These are phyloP conservation scores for Mucor mucedo DNA, from an alignment of 371 early-diverging fungal species.

Conservation along the genomic window DNA sequence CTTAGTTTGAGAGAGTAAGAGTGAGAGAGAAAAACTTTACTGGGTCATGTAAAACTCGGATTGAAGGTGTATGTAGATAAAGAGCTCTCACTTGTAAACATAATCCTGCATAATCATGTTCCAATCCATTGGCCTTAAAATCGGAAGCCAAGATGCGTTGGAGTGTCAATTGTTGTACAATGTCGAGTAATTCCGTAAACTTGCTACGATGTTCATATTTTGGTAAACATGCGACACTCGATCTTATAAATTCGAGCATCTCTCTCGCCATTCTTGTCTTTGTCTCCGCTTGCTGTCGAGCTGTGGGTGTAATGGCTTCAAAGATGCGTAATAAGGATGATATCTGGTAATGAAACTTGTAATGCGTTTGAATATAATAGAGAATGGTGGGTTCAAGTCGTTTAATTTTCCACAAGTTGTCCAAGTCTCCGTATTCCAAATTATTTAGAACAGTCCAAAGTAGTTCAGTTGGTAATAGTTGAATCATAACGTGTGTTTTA, in stretches of 20 bases:
- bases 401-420: constrained; percentile 16
- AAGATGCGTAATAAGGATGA: constrained; percentile 28
- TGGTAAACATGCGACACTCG: constrained; percentile 31
- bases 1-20: not conserved
- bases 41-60: constrained; percentile 54
- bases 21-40: constrained; percentile 26
- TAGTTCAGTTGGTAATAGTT: constrained; percentile 44
- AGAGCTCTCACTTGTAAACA: constrained; percentile 42
- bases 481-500: not conserved
- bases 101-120: constrained; percentile 45
- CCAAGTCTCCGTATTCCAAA: constrained; percentile 41
- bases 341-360: constrained; percentile 37
- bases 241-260: constrained; percentile 37
- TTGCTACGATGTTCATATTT: constrained; percentile 39
- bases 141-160: constrained; percentile 33
- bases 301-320: constrained; percentile 34
- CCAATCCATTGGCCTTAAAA: constrained; percentile 26
- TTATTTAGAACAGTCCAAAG: constrained; percentile 32
- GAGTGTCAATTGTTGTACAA: constrained; percentile 40
- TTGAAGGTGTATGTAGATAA: constrained; percentile 48
- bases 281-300: constrained; percentile 27
- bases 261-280: constrained; percentile 28
- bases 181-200: constrained; percentile 44
- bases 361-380: constrained; percentile 37
- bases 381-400: constrained; percentile 15